Conservation (phyloP, 2,329 filamentous ascomycete species). For the Aspergillus ochraceus region DNA sequence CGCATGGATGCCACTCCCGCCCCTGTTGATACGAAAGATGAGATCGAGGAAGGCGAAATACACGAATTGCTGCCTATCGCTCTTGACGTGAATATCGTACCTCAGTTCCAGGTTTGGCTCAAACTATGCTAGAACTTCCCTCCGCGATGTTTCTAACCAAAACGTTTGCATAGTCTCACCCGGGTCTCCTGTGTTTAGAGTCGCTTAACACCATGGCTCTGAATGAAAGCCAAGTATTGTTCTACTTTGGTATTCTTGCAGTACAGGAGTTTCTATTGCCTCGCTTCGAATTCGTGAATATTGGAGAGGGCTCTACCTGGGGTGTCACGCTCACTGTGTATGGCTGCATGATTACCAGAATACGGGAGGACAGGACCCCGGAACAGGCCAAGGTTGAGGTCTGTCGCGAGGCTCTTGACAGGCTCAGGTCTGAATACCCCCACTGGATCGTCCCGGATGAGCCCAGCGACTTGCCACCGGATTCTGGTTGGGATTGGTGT, state of each 20-base stretch:
- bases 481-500: constrained; percentile 30
- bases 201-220: constrained; percentile 14
- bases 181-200: not conserved
- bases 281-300: constrained; percentile 22
- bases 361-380: constrained; percentile 11
- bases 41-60: not conserved
- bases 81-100: not conserved
- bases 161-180: not conserved
- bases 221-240: constrained; percentile 24
- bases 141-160: not conserved
- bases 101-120: not conserved
- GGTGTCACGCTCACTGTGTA: constrained; percentile 30
- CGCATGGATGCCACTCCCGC: too few relatives aligned
- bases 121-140: not conserved
- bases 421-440: constrained; percentile 23
- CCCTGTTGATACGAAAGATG: not conserved
- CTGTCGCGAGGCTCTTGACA: constrained; percentile 28
- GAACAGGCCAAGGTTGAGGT: constrained; percentile 23
- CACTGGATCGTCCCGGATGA: constrained; percentile 30
- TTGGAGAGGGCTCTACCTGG: constrained; percentile 19
- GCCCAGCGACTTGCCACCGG: constrained; percentile 17
- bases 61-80: not conserved
- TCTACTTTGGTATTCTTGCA: constrained; percentile 33
- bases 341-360: constrained; percentile 25
- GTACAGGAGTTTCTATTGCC: constrained; percentile 27